phyloP scores from a whole-genome alignment of 768 basidiomycete genomes.

The Chalciporus chontae region DNA sequence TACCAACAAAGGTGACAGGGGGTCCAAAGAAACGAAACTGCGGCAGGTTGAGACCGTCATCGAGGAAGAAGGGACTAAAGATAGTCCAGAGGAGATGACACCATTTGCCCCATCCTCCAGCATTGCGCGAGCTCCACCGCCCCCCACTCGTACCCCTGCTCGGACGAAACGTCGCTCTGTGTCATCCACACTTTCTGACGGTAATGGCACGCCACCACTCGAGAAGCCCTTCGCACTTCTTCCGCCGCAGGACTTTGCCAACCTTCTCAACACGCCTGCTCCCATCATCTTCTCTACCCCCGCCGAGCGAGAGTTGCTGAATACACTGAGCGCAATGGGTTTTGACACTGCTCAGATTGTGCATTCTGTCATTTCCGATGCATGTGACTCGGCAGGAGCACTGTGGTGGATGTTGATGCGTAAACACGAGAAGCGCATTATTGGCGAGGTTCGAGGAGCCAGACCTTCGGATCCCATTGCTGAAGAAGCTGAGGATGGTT shows the following conservation, averaged over 20 bases:
- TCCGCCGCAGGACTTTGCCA: slow-evolving; percentile 55
- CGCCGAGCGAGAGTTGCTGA: slow-evolving; percentile 76
- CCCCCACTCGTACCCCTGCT: slow-evolving; percentile 83
- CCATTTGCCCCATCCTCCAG: slow-evolving; percentile 24
- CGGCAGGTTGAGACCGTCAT: slow-evolving; percentile 46
- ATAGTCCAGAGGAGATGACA: neutral
- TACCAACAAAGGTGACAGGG: slow-evolving; percentile 35
- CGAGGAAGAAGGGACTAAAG: slow-evolving; percentile 43
- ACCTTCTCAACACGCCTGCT: slow-evolving; percentile 58
- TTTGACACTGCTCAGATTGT: slow-evolving; percentile 93
- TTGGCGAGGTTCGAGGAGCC: slow-evolving; percentile 33
- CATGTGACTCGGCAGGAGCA: slow-evolving; percentile 88
- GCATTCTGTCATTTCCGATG: slow-evolving; percentile 89
- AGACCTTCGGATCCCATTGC: slow-evolving; percentile 14
- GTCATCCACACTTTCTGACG: slow-evolving; percentile 78
- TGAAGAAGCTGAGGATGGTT: slow-evolving; percentile 18
- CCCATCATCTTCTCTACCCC: slow-evolving; percentile 87
- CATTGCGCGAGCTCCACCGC: slow-evolving; percentile 43
- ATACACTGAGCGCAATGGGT: slow-evolving; percentile 68
- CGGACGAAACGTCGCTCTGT: slow-evolving; percentile 95
- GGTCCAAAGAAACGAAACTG: slow-evolving; percentile 30
- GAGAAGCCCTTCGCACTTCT: slow-evolving; percentile 43
- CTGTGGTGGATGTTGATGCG: slow-evolving; percentile 96
- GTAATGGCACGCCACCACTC: slow-evolving; percentile 45
- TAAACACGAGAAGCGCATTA: slow-evolving; percentile 63